Percentiles rank a stretch among this genome's conserved stretches.
Conservation (phyloP, 2,329 filamentous ascomycete species). For the Beauveria pseudobassiana region DNA sequence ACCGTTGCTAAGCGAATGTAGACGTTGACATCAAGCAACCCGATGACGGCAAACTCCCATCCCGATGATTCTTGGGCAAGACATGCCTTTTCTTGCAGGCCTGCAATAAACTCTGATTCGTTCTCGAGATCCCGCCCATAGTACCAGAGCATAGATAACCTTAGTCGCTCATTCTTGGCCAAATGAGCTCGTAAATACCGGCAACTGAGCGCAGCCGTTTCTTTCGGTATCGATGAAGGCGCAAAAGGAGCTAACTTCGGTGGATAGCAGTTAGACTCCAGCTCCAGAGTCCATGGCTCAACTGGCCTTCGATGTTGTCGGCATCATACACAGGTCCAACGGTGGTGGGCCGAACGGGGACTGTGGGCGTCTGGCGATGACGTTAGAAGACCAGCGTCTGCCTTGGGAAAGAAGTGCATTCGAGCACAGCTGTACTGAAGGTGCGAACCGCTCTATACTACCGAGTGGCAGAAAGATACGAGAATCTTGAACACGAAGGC, state of each 20-base stretch:
- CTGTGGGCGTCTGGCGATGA: constrained; percentile 10
- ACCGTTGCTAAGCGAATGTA: constrained; percentile 35
- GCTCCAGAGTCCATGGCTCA: background rate
- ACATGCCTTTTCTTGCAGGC: constrained; percentile 33
- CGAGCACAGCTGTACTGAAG: background rate
- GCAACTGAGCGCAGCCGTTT: background rate
- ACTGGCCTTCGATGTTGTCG: background rate
- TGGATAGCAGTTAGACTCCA: background rate
- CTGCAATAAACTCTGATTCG: constrained; percentile 31
- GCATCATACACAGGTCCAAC: background rate
- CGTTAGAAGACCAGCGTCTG: constrained; percentile 20
- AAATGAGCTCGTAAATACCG: constrained; percentile 20
- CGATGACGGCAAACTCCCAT: constrained; percentile 39
- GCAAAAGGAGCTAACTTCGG: background rate
- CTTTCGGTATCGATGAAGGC: background rate
- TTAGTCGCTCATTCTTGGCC: constrained; percentile 22
- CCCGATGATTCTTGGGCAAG: constrained; percentile 33
- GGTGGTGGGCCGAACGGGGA: background rate
- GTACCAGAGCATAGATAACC: constrained; percentile 34
- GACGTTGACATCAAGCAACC: constrained; percentile 33
- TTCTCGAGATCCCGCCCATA: constrained; percentile 32
- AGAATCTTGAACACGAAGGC: too few relatives aligned
- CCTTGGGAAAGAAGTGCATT: constrained; percentile 19
- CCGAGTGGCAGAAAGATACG: background rate
- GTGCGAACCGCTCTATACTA: background rate